Evolutionary conservation across 768 basidiomycete genomes (phyloP), one percentile per base, ranked within the genome.

Genomic region (Udeniomyces megalosporus): DNA sequence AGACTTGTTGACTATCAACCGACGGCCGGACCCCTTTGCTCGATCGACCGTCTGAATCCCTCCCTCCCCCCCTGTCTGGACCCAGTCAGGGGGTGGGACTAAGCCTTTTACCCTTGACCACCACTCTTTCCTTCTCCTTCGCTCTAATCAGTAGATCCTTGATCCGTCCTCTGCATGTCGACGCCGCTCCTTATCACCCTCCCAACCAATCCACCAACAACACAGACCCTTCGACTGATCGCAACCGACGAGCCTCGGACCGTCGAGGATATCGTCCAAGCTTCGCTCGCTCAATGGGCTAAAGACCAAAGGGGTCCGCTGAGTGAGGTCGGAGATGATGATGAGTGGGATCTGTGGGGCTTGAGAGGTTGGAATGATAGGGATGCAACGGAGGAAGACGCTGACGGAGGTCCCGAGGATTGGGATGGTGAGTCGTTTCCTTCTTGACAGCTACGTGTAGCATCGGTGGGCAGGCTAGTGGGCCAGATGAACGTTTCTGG

Each of bases 391-490:
- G 60, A 55, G 14, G 45, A 44, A 28, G 60, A 60, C 20, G 38
- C 12, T 7, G 55, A 31, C 6, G 34, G 22, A 7, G 17, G 4
- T 22, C 20, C 31, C 1, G 28, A 28, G 22, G 31, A 48, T 26
- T 61, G 52, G 52, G 46, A 61, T 24, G 60, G 60, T 61, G 51
- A 53, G 60, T 54, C 31, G 12, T 34, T 20, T 10, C n/a, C 32
- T 28, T 15, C 12, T 4, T 24, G 17, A 11, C 17, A 22, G 15
- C 3, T 24, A 8, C 32, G 20, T 29, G 34, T 22, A 8, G 26
- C 20, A 35, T 29, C 31, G 10, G 12, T 4, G 32, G 15, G 1
- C 0, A 26, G 4, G 31, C 20, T 20, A 34, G 53, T 1, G 17
- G 14, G 34, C 26, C 31, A 55, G 34, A 31, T 56, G 35, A 7